Evolutionary conservation across 768 basidiomycete genomes (phyloP).

Genomic region (Sporobolomyces pararoseus): DNA sequence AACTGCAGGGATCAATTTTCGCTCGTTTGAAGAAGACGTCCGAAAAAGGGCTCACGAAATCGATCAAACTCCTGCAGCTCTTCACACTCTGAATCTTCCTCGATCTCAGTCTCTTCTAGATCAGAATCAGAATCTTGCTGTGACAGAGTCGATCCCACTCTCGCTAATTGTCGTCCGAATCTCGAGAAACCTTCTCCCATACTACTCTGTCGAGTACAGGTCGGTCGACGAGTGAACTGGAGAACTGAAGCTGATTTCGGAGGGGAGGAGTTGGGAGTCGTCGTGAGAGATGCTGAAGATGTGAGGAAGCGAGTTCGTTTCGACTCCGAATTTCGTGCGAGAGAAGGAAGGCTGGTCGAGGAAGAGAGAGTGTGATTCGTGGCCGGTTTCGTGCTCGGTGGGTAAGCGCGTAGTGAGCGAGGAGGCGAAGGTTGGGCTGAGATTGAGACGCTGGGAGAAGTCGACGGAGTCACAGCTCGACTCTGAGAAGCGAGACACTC

Average conservation of each 20-base stretch:
- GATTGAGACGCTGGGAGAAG: neutral
- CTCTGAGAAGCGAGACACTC: neutral
- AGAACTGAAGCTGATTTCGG: neutral
- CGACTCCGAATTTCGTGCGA: neutral
- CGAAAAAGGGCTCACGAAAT: too few species aligned
- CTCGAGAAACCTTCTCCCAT: neutral
- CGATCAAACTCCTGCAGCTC: neutral
- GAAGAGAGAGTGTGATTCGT: neutral
- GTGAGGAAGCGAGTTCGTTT: conserved; percentile 9
- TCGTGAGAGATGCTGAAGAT: neutral
- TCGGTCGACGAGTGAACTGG: conserved; percentile 10
- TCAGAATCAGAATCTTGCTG: neutral
- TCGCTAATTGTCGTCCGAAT: neutral
- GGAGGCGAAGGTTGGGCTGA: too few species aligned
- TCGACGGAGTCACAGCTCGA: neutral
- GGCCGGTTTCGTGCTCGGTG: neutral
- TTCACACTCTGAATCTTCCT: neutral
- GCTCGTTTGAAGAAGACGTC: too few species aligned
- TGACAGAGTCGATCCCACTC: neutral
- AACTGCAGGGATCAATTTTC: too few species aligned
- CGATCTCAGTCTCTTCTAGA: neutral
- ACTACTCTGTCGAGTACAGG: neutral
- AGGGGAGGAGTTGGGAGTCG: conserved; percentile 9
- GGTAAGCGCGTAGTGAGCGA: too few species aligned
- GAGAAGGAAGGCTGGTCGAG: neutral